A percentile compares a stretch with the other conserved stretches of the same genome.
Conservation (phyloP, 2,329 filamentous ascomycete species). For the Epichloe baconii region DNA sequence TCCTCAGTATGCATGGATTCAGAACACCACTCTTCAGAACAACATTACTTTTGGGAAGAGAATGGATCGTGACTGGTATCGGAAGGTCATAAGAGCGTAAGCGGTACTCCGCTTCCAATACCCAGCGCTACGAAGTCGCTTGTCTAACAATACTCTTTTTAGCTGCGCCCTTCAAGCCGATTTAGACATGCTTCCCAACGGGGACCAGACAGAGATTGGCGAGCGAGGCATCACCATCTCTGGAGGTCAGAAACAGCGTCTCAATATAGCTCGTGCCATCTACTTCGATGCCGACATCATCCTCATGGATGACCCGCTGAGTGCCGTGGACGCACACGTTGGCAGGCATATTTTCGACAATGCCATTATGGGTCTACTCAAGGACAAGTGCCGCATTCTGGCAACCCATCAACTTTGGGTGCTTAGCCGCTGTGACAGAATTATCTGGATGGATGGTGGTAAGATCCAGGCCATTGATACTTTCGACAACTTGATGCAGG, state of each 20-base stretch:
- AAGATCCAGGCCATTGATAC: slow-evolving; percentile 76
- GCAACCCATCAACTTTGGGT: slow-evolving; percentile 95
- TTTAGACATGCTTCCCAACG: slow-evolving; percentile 82
- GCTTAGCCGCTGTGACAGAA: slow-evolving; percentile 76
- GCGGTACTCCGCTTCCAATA: slow-evolving; percentile 13
- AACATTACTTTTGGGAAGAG: slow-evolving; percentile 87
- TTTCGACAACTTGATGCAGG: slow-evolving; percentile 73
- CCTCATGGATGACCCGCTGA: slow-evolving; percentile 57
- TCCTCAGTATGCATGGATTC: slow-evolving; percentile 95
- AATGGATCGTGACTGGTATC: slow-evolving; percentile 66
- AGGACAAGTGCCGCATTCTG: slow-evolving; percentile 78
- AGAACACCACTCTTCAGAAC: slow-evolving; percentile 74
- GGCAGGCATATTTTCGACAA: slow-evolving; percentile 78
- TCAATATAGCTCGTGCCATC: slow-evolving; percentile 81
- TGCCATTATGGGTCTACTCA: slow-evolving; percentile 78
- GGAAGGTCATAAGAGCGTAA: slow-evolving; percentile 65
- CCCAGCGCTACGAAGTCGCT: not conserved
- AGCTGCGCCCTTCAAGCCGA: slow-evolving; percentile 73
- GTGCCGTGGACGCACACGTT: slow-evolving; percentile 57
- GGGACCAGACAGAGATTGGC: slow-evolving; percentile 84
- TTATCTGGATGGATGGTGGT: slow-evolving; percentile 86
- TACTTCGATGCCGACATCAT: slow-evolving; percentile 57
- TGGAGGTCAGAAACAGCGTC: slow-evolving; percentile 85
- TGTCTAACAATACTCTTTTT: slow-evolving; percentile 4
- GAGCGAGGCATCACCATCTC: slow-evolving; percentile 93